Evolutionary conservation across 1,139 yeast species (phyloP).

Genomic region (Suhomyces choctaworum): DNA sequence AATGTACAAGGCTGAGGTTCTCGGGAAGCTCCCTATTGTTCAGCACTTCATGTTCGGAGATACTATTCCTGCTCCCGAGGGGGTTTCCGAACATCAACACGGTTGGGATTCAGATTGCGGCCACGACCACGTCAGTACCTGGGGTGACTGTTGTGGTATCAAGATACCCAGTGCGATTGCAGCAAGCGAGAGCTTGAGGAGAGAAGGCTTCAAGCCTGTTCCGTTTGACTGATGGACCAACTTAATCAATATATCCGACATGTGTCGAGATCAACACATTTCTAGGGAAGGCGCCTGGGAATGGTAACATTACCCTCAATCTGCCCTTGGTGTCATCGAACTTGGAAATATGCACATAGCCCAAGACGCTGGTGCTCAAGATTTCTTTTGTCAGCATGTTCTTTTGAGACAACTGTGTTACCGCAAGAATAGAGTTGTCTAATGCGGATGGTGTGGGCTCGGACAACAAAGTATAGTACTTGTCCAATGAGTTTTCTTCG

Average conservation of each 20-base stretch:
- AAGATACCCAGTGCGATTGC: slow-evolving; percentile 95
- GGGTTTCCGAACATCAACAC: slow-evolving; percentile 42
- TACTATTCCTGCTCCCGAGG: slow-evolving; percentile 68
- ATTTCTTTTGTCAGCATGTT: slow-evolving; percentile 52
- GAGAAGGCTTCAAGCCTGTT: slow-evolving; percentile 41
- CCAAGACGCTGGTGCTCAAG: slow-evolving; percentile 61
- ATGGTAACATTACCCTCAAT: slow-evolving; percentile 75
- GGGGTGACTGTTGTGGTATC: slow-evolving; percentile 99
- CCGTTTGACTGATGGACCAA: slow-evolving; percentile 68
- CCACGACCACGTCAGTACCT: slow-evolving; percentile 54
- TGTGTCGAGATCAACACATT: slow-evolving; percentile 65
- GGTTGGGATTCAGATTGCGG: slow-evolving; percentile 36
- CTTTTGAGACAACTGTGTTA: slow-evolving; percentile 60
- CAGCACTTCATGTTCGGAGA: slow-evolving; percentile 90
- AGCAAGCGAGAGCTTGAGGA: slow-evolving; percentile 56
- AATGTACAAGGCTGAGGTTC: slow-evolving; percentile 92
- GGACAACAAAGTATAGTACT: slow-evolving; percentile 32
- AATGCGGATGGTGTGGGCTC: slow-evolving; percentile 54
- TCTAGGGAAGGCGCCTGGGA: slow-evolving; percentile 81
- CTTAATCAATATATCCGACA: slow-evolving; percentile 66
- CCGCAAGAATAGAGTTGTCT: slow-evolving; percentile 74
- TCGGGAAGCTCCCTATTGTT: slow-evolving; percentile 84
- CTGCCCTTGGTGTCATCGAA: slow-evolving; percentile 68
- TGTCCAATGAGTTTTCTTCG: slow-evolving; percentile 34
- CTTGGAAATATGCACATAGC: slow-evolving; percentile 55